Base-by-base conservation (phyloP, 306 rosid species). In the Trifolium pratense region DNA sequence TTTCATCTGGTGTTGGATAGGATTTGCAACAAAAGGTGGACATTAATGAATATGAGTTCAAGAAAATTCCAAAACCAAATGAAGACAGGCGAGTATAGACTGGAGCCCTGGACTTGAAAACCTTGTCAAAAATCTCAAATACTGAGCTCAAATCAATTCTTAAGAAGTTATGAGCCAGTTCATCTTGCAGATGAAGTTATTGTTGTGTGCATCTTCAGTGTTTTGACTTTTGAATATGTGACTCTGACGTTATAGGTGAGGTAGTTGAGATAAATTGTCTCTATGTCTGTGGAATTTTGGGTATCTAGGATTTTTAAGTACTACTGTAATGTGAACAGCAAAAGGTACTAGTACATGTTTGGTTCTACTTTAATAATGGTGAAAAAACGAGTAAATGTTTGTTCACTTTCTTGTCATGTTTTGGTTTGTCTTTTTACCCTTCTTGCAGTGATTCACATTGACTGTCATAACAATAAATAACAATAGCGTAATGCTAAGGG, bases 1-100 rank as follows among this genome's bases (percentile, higher is more conserved):
- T 78, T 49, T 4, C 34, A 14, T 73, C 26, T 74, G 55, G 60
- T 75, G 60, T 73, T 75, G 61, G 31, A 11, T 63, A 91, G 91
- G 88, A 72, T 79, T 80, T 94, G 80, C 88, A 89, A 75, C 78
- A 83, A 78, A 89, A 85, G 84, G 91, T 91, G 80, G 88, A 94
- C 90, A 89, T 91, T 60, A 75, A 84, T 75, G 71, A 83, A 53
- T 89, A 85, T 0, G 92, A 91, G 70, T 89, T 82, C 87, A 86
- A 91, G 91, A 86, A 32, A 73, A 89, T 91, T 81, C 96, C 96
- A 25, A 82, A 71, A 74, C 94, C 91, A 43, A 85, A 74, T 43
- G 88, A 89, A 25, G 82, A 83, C 74, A 84, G 84, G 29, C 60
- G 25, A 17, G 58, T 34, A 68, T 84, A 84, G 80, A 39, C n/a